phyloP scores from a whole-genome alignment of 2,329 filamentous ascomycete species.

The Ramularia endophylla region DNA sequence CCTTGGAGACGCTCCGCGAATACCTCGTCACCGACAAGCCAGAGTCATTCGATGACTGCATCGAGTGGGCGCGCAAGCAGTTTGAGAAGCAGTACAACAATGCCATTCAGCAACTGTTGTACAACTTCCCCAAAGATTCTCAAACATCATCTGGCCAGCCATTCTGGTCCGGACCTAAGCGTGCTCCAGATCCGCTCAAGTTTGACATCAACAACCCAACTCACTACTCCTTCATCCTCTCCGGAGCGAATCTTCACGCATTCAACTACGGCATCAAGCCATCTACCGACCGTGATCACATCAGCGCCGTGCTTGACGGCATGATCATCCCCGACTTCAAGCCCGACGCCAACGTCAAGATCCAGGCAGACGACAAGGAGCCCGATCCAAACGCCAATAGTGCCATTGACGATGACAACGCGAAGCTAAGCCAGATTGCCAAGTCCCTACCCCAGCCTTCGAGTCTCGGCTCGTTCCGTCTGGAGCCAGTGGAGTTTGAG shows the following conservation, averaged over 20 bases:
- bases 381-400: slow-evolving; percentile 75
- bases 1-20: slow-evolving; percentile 81
- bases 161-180: slow-evolving; percentile 99
- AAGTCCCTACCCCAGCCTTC: slow-evolving; percentile 70
- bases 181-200: slow-evolving; percentile 83
- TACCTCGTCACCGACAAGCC: slow-evolving; percentile 90
- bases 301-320: slow-evolving; percentile 74
- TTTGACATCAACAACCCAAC: slow-evolving; percentile 81
- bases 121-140: slow-evolving; percentile 95
- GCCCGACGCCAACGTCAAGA: slow-evolving; percentile 86
- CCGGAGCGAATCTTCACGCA: slow-evolving; percentile 86
- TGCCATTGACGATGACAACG: slow-evolving; percentile 56
- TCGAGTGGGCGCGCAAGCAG: slow-evolving; percentile 86
- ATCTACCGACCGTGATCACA: slow-evolving; percentile 60
- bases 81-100: slow-evolving; percentile 98
- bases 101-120: slow-evolving; percentile 87
- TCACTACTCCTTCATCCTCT: slow-evolving; percentile 81
- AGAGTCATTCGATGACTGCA: slow-evolving; percentile 88
- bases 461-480: slow-evolving; percentile 77
- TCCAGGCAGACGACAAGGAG: slow-evolving; percentile 92
- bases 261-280: slow-evolving; percentile 95
- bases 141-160: slow-evolving; percentile 79
- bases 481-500: slow-evolving; percentile 91
- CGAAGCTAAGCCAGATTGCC: slow-evolving; percentile 68
- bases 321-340: slow-evolving; percentile 96